Base-by-base conservation (phyloP, 371 early-diverging fungal species). In the Lichtheimia ramosa region DNA sequence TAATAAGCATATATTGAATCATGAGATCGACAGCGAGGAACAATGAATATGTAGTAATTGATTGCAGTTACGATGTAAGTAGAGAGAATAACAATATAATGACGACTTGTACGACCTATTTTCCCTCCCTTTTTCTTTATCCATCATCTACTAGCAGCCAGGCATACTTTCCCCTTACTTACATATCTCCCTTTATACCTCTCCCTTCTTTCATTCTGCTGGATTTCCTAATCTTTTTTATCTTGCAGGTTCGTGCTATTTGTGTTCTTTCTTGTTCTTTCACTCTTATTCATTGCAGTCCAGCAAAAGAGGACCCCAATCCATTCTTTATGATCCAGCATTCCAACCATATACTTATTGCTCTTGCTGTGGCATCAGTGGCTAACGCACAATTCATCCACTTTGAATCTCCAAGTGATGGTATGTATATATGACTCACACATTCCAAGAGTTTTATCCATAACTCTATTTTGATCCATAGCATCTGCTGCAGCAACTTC, bases 281-380 rank as follows among this genome's bases (percentile, higher is more conserved):
- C 18, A 16, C 54, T 42, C 40, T 40, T 16, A 24, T 21, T n/a
- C 41, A n/a, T n/a, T 40, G 18, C 27, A 16, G 18, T 25, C 5
- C 74, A 3, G 5, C 59, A 0, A 57, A 2, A 52, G 55, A 16
- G 81, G 81, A 15, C 43, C 74, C 20, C 74, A 58, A 66, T 68
- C 48, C 66, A 66, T 12, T 70, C 72, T n/a, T 68, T 66, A 34
- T 34, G 34, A 34, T 34, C 34, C 5, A 34, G 10, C 34, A 34
- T 34, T 34, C 34, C 34, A 34, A 34, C 10, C 34, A 34, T 34
- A 34, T 34, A 10, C 10, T 34, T 6, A 6, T 34, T 34, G 34
- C 34, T 2, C 34, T 34, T 34, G 8, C 34, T 1, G 10, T 34
- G 34, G 34, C 34, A 34, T 34, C 34, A 4, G 34, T 34, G 34